phyloP scores from a whole-genome alignment of 768 basidiomycete species.

The Suillus brevipes region DNA sequence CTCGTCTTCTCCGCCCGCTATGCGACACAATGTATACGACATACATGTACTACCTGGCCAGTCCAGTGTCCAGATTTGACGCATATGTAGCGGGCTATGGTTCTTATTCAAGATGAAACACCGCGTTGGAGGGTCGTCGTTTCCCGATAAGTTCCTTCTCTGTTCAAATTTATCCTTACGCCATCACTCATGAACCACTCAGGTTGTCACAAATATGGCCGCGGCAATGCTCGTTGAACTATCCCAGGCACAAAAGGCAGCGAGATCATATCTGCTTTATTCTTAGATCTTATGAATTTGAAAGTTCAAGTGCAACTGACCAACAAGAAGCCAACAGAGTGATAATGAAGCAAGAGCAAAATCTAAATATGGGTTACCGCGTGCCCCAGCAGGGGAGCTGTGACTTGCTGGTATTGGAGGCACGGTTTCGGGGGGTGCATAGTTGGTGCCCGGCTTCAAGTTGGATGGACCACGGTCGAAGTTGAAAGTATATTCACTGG shows the following conservation, averaged over 20 bases:
- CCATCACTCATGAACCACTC: neutral
- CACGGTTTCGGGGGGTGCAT: slow-evolving; percentile 15
- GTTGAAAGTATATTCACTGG: slow-evolving; percentile 13
- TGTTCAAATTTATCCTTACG: neutral
- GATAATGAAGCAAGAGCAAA: neutral
- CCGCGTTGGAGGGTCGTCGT: neutral
- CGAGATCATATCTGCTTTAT: neutral
- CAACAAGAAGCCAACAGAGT: neutral
- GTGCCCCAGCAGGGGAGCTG: neutral
- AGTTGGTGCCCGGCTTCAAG: neutral
- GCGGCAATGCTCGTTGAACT: neutral
- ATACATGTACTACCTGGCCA: neutral
- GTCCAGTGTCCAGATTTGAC: neutral
- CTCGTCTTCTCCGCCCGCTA: neutral
- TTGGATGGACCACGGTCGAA: slow-evolving; percentile 1
- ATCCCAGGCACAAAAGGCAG: neutral
- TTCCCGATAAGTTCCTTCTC: neutral
- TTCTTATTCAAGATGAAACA: neutral
- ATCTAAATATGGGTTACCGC: neutral
- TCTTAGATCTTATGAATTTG: neutral
- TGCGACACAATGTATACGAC: neutral
- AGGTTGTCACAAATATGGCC: neutral
- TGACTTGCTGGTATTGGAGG: slow-evolving; percentile 8
- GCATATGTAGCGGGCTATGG: neutral
- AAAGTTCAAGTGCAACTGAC: neutral